A percentile compares a stretch with the other conserved stretches of the same genome.
Evolutionary conservation across 805 yeast species (phyloP).

Genomic region (Metschnikowia anglica): DNA sequence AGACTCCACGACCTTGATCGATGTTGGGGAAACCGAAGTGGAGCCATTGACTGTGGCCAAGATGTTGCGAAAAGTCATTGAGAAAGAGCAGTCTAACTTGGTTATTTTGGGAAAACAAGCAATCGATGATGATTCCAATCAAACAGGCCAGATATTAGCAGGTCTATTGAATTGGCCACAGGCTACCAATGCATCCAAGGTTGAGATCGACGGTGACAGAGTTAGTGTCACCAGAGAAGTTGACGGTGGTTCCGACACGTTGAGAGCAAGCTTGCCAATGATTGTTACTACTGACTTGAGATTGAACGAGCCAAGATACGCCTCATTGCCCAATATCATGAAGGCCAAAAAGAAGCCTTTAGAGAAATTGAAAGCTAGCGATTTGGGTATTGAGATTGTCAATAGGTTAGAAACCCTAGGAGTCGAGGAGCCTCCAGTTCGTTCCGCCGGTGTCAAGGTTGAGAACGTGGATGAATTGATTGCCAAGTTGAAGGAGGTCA

Average conservation of each 20-base stretch:
- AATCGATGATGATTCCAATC: constrained; percentile 91
- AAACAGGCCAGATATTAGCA: constrained; percentile 96
- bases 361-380: constrained; percentile 59
- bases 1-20: constrained; percentile 79
- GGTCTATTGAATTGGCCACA: constrained; percentile 95
- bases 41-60: constrained; percentile 93
- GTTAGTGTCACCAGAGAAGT: constrained; percentile 84
- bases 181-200: constrained; percentile 91
- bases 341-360: constrained; percentile 97
- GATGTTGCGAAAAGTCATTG: constrained; percentile 69
- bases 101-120: constrained; percentile 95
- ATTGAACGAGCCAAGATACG: constrained; percentile 92
- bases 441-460: constrained; percentile 81
- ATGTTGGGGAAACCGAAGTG: constrained; percentile 66
- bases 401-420: constrained; percentile 66
- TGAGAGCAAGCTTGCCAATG: constrained; percentile 76
- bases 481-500: constrained; percentile 69
- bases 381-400: constrained; percentile 64
- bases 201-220: constrained; percentile 55
- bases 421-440: constrained; percentile 82
- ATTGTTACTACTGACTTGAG: constrained; percentile 91
- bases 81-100: constrained; percentile 68
- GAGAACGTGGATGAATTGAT: constrained; percentile 79
- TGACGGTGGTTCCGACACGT: constrained; percentile 90
- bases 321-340: constrained; percentile 95